Evolutionary conservation across 2,329 filamentous ascomycete genomes (phyloP), one percentile per base, ranked within the genome.

Genomic region (Fusarium udum): DNA sequence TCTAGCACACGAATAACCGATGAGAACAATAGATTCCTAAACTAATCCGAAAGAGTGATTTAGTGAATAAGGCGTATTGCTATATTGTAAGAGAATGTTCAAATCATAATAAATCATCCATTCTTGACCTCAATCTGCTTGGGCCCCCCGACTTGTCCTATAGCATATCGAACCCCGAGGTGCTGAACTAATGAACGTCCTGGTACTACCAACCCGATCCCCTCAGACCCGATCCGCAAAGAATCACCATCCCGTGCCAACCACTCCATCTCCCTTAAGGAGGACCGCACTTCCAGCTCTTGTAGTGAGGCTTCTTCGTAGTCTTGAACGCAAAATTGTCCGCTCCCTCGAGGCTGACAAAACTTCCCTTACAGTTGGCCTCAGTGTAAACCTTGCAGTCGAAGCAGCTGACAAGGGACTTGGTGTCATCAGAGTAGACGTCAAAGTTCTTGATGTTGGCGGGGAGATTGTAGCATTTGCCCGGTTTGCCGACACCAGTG

Each of bases 261-360:
- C 2, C 20, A 7, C 12, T 20, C 18, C 4, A 36, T 26, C 0
- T 5, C n/a, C 6, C 20, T 6, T 20, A 49, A 18, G 52, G 36
- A 20, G 31, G 40, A 18, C 55, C 46, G 4, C 65, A 67, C 40
- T 12, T 34, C 53, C 53, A 67, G 40, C 63, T 67, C 65, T 43
- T 67, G 39, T 46, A 67, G 0, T 39, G 24, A 5, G 39, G 39
- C 14, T 67, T 67, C 63, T 61, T 67, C 0, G 5, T 7, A 18
- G n/a, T 42, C 51, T 66, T 60, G 9, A 13, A 24, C 1, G 6
- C 3, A 48, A 60, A 66, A 2, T 58, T 22, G 6, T 34, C 15
- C 6, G 15, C 15, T 11, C 65, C 65, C 7, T 24, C 40, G 4
- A 67, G 6, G 1, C 11, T 39, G 10, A 46, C 46, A 16, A 0